Base-by-base conservation (phyloP, 371 early-diverging fungal species). In the Phascolomyces articulosus region DNA sequence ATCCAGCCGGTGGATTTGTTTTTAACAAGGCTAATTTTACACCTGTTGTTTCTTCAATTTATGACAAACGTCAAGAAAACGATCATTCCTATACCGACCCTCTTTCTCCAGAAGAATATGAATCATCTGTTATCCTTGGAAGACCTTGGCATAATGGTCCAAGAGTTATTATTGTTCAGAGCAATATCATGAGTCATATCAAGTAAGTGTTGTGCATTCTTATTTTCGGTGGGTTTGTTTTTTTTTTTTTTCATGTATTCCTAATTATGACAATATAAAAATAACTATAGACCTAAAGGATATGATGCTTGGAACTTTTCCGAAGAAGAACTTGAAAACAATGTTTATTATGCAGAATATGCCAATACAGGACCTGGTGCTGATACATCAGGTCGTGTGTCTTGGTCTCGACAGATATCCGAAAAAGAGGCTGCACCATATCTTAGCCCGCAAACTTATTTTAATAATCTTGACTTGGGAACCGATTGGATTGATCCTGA, bases 111-210 rank as follows among this genome's bases (percentile, higher is more conserved):
- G n/a, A 15, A n/a, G 58, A 64, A 34, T 64, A 57, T 27, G 26
- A 57, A 31, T 16, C 57, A 9, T 40, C 26, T 49, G 44, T 44
- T 8, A 64, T 64, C 20, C 51, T 64, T 51, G 56, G 58, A 31
- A 57, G 64, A 2, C 64, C 64, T 13, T 64, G 64, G 64, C 64
- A 64, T 48, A 64, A 64, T 31, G 47, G 23, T 11, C 64, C 64
- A 18, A 40, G 58, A 29, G 56, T 49, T 11, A 38, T 49, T 4
- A 49, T 64, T 38, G 34, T 64, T 13, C 41, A 64, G 26, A 64
- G 64, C 40, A 49, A 41, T 44, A 64, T 64, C 13, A 28, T 29
- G 13, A 27, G 51, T 26, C 64, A 64, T 48, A 58, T 64, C 40
- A 41, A 48, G 64, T 64, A 38, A 48, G 64, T 56, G 20, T 20